These are phyloP conservation scores for Lolium multiflorum DNA, from an alignment of 176 grass and related monocot genomes.

Conservation along the genomic window DNA sequence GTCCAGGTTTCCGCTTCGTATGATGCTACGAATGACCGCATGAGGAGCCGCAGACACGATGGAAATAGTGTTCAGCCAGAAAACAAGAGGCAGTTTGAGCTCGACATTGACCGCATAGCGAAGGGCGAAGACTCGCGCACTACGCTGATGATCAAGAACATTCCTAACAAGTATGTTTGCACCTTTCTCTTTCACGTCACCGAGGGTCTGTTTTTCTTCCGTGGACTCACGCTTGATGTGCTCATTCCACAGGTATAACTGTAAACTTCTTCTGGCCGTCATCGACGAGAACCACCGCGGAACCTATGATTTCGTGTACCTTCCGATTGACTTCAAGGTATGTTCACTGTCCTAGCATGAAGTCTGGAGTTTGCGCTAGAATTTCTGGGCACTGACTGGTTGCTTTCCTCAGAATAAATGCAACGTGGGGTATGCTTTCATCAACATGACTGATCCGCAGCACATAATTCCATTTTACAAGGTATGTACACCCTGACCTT, in stretches of 20 bases:
- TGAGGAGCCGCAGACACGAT: conserved; percentile 77
- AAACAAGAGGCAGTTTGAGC: conserved; percentile 88
- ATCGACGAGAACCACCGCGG: conserved; percentile 95
- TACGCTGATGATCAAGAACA: conserved; percentile 97
- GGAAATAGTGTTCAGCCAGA: conserved; percentile 59
- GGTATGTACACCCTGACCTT: conserved; percentile 45
- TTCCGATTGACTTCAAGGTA: conserved; percentile 99
- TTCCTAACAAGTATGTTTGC: conserved; percentile 86
- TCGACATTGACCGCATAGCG: conserved; percentile 75
- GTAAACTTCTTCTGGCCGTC: conserved; percentile 84
- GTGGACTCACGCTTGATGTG: conserved; percentile 31
- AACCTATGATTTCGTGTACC: conserved; percentile 99
- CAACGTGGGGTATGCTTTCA: conserved; percentile 97
- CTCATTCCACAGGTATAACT: conserved; percentile 70
- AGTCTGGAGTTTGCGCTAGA: not conserved
- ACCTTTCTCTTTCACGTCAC: conserved; percentile 20
- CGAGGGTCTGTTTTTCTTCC: not conserved
- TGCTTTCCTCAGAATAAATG: conserved; percentile 89
- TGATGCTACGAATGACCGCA: conserved; percentile 70
- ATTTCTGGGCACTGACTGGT: conserved; percentile 37
- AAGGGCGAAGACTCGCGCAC: conserved; percentile 84
- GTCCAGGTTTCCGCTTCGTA: conserved; percentile 63
- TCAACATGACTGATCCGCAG: conserved; percentile 92
- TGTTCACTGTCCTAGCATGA: not conserved
- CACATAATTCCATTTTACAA: conserved; percentile 90